Base-by-base conservation (phyloP, 2,329 filamentous ascomycete genomes). In the Aureobasidium sp. region DNA sequence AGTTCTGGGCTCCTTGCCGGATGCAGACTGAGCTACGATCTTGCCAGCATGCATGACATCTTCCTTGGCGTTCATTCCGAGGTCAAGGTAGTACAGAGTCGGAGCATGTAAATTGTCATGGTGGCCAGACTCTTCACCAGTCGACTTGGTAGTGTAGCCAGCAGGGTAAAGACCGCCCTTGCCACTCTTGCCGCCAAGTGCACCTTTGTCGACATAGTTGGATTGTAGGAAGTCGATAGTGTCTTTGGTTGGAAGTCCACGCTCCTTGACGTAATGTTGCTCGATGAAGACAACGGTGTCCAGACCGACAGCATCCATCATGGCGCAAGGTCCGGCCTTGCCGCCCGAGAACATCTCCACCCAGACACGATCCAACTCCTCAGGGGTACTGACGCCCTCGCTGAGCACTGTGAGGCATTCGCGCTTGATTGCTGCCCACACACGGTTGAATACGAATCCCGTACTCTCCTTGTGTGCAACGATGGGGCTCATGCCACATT, bases 371-470 rank as follows among this genome's bases (percentile, higher is more conserved):
- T 84, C 82, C 29, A 84, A 77, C 55, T 82, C 77, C n/a, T 76
- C 70, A 0, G 82, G 79, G 0, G 71, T 73, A 0, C 76, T 75
- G 0, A 84, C 79, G 0, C 75, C 81, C 55, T 84, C 81, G 0
- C 77, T 73, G 2, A 84, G 64, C 10, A 84, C 80, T 0, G 69
- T 75, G 57, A 84, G 64, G 0, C 71, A 69, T 65, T 84, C 82
- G 2, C 82, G 74, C 68, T 84, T 84, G n/a, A 84, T 74, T 0
- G 82, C 82, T 0, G 82, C 82, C 81, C 82, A 84, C 0, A 84
- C 68, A 0, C 82, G 77, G 58, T 84, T 84, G 67, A 82, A 80
- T 39, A 84, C 79, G 64, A 84, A 79, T 0, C 82, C 78, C 0
- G 80, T 81, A 0, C 41, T 44, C 64, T 83, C 77, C 53, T 77